Evolutionary conservation across 1,284 basidiomycete genomes (phyloP).

Genomic region (Malassezia slooffiae): DNA sequence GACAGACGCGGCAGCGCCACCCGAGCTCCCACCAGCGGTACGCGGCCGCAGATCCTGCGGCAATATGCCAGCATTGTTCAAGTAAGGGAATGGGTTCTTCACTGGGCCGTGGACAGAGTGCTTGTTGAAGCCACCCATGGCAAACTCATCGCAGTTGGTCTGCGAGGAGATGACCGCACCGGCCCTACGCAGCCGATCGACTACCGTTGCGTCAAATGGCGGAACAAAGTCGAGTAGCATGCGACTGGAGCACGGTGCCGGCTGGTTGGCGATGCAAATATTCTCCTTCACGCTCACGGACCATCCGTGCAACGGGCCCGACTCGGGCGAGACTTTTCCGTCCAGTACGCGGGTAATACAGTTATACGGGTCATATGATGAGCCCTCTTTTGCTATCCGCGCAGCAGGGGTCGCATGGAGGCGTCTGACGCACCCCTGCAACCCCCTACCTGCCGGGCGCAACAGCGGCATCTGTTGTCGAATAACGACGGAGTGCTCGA

Average conservation of each 20-base stretch:
- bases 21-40: constrained; percentile 49
- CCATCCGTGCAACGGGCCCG: constrained; percentile 24
- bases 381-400: no score
- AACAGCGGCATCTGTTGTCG: no score
- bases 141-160: constrained; percentile 95
- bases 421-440: no score
- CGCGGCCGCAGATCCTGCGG: no score
- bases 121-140: constrained; percentile 61
- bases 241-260: constrained; percentile 27
- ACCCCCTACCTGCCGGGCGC: no score
- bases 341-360: no score
- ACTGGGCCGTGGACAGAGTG: constrained; percentile 34
- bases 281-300: constrained; percentile 40
- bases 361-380: no score
- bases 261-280: constrained; percentile 23
- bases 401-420: no score
- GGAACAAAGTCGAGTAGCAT: constrained; percentile 54
- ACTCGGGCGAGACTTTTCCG: no score
- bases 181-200: constrained; percentile 55
- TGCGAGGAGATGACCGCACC: constrained; percentile 73
- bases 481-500: no score
- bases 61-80: no score
- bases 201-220: constrained; percentile 79
- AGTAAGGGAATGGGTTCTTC: constrained; percentile 24
- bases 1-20: constrained; percentile 40